These are phyloP conservation scores for Galerina sulciceps DNA, from an alignment of 768 basidiomycete species.

Conservation along the genomic window DNA sequence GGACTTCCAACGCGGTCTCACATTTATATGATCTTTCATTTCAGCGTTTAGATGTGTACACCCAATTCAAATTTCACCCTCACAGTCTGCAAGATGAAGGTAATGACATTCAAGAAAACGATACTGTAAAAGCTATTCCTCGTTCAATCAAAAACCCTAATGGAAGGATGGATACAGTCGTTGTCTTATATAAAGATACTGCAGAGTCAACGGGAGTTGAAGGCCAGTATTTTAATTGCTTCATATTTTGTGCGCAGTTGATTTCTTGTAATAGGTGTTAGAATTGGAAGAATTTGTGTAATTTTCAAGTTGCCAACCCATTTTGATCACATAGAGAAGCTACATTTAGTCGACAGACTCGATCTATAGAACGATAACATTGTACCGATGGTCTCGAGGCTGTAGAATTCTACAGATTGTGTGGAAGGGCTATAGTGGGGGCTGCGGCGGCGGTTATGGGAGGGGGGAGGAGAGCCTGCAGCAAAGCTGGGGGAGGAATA, in stretches of 20 bases:
- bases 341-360: too few species aligned
- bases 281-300: background rate
- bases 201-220: slow-evolving; percentile 20
- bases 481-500: too few species aligned
- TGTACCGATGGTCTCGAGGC: too few species aligned
- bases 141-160: background rate
- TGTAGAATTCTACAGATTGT: too few species aligned
- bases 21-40: slow-evolving; percentile 15
- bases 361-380: too few species aligned
- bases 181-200: slow-evolving; percentile 12
- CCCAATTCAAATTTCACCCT: slow-evolving; percentile 23
- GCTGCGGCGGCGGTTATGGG: too few species aligned
- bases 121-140: slow-evolving; percentile 22
- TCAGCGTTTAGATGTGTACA: slow-evolving; percentile 17
- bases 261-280: background rate
- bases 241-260: background rate
- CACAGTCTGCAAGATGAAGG: slow-evolving; percentile 16
- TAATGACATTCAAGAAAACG: background rate
- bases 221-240: slow-evolving; percentile 4
- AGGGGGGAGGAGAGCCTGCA: too few species aligned
- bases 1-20: background rate
- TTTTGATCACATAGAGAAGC: too few species aligned
- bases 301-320: slow-evolving; percentile 9
- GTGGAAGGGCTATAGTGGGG: too few species aligned
- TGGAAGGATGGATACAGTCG: slow-evolving; percentile 24